A percentile compares a stretch with the other conserved stretches of the same genome.
phyloP scores from a whole-genome alignment of 495 filamentous ascomycete genomes.

The Cercophora sp. region DNA sequence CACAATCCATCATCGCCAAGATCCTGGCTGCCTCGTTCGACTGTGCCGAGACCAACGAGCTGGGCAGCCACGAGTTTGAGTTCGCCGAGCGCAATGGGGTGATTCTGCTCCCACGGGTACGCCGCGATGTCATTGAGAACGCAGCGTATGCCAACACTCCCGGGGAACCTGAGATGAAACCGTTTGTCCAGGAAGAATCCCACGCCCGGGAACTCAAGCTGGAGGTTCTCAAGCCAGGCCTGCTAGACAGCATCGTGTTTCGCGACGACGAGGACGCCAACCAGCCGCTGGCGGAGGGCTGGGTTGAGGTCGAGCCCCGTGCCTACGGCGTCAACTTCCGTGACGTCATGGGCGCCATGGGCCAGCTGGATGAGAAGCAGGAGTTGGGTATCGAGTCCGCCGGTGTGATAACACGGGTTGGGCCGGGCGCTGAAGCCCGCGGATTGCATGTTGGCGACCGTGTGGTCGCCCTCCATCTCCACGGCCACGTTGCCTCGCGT shows the following conservation, averaged over 20 bases:
- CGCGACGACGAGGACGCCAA: neutral
- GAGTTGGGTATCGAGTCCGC: no score
- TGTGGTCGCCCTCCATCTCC: no score
- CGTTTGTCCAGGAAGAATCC: no score
- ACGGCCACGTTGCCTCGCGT: no score
- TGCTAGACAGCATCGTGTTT: neutral
- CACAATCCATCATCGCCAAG: constrained; percentile 20
- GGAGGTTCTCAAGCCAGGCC: constrained; percentile 1
- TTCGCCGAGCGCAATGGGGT: constrained; percentile 26
- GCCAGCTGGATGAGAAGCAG: no score
- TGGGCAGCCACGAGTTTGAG: constrained; percentile 21
- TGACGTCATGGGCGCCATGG: constrained; percentile 45
- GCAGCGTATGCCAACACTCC: no score
- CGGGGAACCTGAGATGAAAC: no score
- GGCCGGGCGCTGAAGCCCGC: no score
- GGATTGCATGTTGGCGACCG: no score
- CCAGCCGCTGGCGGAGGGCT: constrained; percentile 20
- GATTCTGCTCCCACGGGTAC: constrained; percentile 22
- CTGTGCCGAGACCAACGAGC: constrained; percentile 6
- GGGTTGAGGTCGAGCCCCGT: constrained; percentile 31
- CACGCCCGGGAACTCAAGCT: no score
- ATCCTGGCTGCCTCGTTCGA: constrained; percentile 22
- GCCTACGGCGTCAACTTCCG: constrained; percentile 18
- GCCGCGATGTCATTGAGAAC: no score
- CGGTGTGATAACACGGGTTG: no score